Base-by-base conservation (phyloP, 1,139 yeast species). In the Suhomyces ambrosiae region DNA sequence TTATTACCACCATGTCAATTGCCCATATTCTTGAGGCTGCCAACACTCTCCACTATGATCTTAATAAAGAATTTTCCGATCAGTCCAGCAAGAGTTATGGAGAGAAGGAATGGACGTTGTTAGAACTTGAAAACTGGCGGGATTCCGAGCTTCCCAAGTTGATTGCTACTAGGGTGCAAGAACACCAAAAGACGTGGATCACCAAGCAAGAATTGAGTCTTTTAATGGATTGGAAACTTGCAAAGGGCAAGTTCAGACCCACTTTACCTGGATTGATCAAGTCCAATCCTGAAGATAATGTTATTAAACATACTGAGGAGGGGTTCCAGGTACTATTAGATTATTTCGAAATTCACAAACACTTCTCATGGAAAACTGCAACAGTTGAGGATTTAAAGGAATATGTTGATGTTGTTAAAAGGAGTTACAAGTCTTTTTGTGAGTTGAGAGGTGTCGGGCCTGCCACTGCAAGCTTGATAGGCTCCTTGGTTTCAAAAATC, bases 221-320 rank as follows among this genome's bases (percentile, higher is more conserved):
- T 22, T 46, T 74, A 22, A 62, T 74, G 73, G 78, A 73, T 40
- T 74, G 78, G 78, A 74, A 74, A 40, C 59, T 74, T 30, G 69
- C 74, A 17, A 66, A 66, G 42, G 80, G 79, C 0, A 71, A 68
- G 37, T 74, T 68, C 44, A 51, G 80, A 17, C 74, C 78, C 2
- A 60, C 63, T 2, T 56, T 74, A 7, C 69, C 69, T n/a, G 68
- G 68, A 38, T 52, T 71, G 15, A 70, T 74, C 24, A 50, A 50
- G 30, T 59, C 68, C 3, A 74, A 74, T 45, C 54, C 54, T 3
- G 54, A 45, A 0, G 53, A 61, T 0, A 38, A 33, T 3, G 74
- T 73, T 7, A 46, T 52, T 36, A 41, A 45, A 3, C 47, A 48
- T 3, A 65, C 79, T 1, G 47, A 45, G 19, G 47, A 40, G 7